A percentile compares a stretch with the other conserved stretches of the same genome.
Conservation (phyloP, 345 rosid species). For the Arabidopsis suecica region DNA sequence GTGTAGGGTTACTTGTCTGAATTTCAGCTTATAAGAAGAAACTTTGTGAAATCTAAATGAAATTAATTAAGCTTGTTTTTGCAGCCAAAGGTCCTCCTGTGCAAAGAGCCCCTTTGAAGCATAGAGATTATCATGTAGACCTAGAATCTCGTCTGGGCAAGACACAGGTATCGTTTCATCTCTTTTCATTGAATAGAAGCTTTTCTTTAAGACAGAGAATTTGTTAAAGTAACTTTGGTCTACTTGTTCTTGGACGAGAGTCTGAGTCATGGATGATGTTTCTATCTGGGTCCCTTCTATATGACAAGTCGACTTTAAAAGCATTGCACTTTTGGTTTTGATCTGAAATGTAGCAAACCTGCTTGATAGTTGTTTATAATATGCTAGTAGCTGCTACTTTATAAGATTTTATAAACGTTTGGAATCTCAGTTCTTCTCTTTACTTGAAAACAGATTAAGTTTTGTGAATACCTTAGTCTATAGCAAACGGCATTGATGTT, state of each 20-base stretch:
- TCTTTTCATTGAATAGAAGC: background rate
- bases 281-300: background rate
- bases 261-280: conserved; percentile 19
- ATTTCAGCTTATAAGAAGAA: background rate
- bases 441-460: background rate
- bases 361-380: conserved; percentile 16
- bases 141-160: conserved; percentile 95
- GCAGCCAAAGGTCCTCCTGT: conserved; percentile 91
- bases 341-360: conserved; percentile 18
- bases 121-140: conserved; percentile 95
- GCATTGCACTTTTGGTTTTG: conserved; percentile 16
- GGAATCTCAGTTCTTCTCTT: conserved; percentile 13
- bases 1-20: conserved; percentile 53
- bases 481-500: conserved; percentile 2
- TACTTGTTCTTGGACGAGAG: conserved; percentile 19
- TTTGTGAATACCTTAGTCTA: conserved; percentile 9
- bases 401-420: background rate
- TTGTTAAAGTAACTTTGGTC: background rate
- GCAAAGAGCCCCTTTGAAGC: conserved; percentile 96
- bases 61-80: conserved; percentile 4
- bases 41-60: conserved; percentile 5
- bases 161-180: conserved; percentile 65
- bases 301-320: background rate
- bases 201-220: conserved; percentile 21
- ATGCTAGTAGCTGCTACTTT: background rate